A percentile compares a stretch with the other conserved stretches of the same genome.
Evolutionary conservation across 139 green algal species (phyloP).

Genomic region (Coccomyxa sp.): DNA sequence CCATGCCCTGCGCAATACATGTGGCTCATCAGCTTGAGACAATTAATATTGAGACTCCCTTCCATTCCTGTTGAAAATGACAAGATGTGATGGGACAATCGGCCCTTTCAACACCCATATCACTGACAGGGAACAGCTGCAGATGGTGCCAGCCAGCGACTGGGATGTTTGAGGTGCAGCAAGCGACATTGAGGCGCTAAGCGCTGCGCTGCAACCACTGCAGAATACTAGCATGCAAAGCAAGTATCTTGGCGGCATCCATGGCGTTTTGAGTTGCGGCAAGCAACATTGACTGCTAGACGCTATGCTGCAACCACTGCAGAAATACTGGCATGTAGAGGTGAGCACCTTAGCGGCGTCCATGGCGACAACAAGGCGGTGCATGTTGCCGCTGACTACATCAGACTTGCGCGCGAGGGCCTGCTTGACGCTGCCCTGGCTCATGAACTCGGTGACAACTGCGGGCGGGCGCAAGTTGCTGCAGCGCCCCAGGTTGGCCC

Average conservation of each 20-base stretch:
- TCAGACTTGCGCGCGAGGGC: constrained; percentile 49
- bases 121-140: too few species aligned
- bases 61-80: background rate
- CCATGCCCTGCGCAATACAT: constrained; percentile 57
- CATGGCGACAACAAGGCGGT: constrained; percentile 41
- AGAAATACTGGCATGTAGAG: too few species aligned
- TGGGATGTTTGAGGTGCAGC: too few species aligned
- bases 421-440: constrained; percentile 47
- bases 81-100: background rate
- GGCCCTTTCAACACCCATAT: background rate
- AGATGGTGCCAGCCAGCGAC: too few species aligned
- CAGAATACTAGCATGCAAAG: too few species aligned
- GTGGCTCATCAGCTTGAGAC: background rate
- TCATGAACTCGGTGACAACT: constrained; percentile 71
- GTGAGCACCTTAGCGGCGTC: constrained; percentile 39
- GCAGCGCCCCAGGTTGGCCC: background rate
- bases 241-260: constrained; percentile 40
- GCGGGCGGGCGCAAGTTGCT: constrained; percentile 48
- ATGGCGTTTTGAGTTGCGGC: constrained; percentile 27
- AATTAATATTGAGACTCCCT: background rate
- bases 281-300: too few species aligned
- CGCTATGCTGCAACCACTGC: background rate
- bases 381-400: constrained; percentile 32
- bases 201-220: background rate
- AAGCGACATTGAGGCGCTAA: too few species aligned